Conservation (phyloP, 1,139 yeast genomes). For the Trichomonascaceae sp. region DNA sequence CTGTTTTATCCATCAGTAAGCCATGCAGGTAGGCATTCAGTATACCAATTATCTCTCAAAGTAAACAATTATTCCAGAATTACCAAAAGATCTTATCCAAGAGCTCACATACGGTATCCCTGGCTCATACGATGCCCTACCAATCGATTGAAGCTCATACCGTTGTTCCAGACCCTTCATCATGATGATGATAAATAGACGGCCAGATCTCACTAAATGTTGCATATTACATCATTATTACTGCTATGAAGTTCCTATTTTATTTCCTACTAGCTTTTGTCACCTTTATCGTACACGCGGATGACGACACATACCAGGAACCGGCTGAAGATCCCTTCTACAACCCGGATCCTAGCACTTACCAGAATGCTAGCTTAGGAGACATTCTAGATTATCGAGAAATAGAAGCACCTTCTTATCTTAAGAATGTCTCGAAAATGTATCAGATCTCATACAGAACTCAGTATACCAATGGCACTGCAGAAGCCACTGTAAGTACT, state of each 20-base stretch:
- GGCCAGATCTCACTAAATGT: not conserved
- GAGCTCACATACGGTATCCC: not conserved
- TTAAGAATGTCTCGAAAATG: conserved; percentile 13
- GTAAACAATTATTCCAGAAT: too few species aligned
- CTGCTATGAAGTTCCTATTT: not conserved
- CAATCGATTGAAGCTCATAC: not conserved
- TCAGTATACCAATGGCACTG: conserved; percentile 17
- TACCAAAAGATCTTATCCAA: too few species aligned
- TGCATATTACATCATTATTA: too few species aligned
- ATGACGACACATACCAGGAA: not conserved
- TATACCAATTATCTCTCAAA: not conserved
- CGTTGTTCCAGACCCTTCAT: not conserved
- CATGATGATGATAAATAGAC: not conserved
- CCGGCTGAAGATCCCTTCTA: conserved; percentile 10
- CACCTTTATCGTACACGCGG: too few species aligned
- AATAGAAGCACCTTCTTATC: conserved; percentile 8
- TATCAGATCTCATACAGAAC: conserved; percentile 22
- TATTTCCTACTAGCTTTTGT: not conserved
- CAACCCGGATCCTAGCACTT: conserved; percentile 11
- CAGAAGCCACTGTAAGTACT: conserved; percentile 24
- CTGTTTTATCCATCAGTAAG: too few species aligned
- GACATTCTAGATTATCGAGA: conserved; percentile 17
- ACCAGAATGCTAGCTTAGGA: conserved; percentile 13
- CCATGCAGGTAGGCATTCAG: too few species aligned
- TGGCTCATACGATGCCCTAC: not conserved